Conservation (phyloP, 345 rosid species). For the Eucalyptus victrix region DNA sequence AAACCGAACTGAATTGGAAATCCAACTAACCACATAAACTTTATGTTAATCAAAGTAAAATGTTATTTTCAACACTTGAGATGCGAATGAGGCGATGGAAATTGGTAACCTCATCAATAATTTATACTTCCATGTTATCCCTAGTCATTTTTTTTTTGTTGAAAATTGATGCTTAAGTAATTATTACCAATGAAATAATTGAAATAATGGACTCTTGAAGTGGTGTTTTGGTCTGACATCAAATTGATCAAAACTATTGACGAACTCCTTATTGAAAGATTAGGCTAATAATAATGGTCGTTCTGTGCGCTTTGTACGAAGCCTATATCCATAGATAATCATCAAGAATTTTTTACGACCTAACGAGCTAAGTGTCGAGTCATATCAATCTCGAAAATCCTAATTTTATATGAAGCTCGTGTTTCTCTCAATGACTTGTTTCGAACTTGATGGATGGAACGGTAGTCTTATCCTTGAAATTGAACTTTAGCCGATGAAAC, state of each 20-base stretch:
- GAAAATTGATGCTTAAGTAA: not conserved
- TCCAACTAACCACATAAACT: not conserved
- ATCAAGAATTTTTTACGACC: not conserved
- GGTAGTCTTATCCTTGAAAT: not conserved
- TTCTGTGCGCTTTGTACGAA: not conserved
- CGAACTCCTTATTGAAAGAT: not conserved
- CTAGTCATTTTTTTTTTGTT: not conserved
- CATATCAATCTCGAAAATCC: not conserved
- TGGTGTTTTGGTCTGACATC: not conserved
- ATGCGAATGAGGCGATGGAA: not conserved
- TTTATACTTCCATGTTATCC: not conserved
- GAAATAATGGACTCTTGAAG: not conserved
- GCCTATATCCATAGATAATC: not conserved
- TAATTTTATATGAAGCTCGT: not conserved
- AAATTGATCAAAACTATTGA: not conserved
- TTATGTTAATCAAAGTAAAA: not conserved
- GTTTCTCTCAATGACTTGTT: not conserved
- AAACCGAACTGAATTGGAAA: not conserved
- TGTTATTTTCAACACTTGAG: not conserved
- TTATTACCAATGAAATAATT: not conserved
- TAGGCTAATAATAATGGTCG: not conserved
- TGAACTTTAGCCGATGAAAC: not conserved
- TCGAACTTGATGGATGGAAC: not conserved
- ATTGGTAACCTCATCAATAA: not conserved
- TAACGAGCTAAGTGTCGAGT: not conserved